These are phyloP conservation scores for Teunomyces atbi DNA, from an alignment of 805 yeast genomes.

Conservation along the genomic window DNA sequence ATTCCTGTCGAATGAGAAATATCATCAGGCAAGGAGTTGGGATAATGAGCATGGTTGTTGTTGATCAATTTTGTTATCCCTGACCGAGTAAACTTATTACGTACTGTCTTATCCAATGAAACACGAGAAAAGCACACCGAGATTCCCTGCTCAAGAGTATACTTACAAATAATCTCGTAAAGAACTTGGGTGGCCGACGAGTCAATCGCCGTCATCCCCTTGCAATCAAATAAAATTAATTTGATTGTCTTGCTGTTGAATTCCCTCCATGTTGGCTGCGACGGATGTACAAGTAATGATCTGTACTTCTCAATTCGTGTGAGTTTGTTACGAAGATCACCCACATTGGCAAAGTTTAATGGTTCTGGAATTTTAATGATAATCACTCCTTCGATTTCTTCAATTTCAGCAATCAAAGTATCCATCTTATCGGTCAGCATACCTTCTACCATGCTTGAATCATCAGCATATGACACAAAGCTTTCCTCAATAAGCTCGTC, in stretches of 20 bases:
- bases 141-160: slow-evolving; percentile 50
- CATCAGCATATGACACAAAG: slow-evolving; percentile 13
- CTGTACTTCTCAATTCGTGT: slow-evolving; percentile 75
- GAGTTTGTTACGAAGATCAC: slow-evolving; percentile 67
- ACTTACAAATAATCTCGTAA: slow-evolving; percentile 55
- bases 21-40: slow-evolving; percentile 14
- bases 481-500: slow-evolving; percentile 54
- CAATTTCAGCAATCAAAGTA: slow-evolving; percentile 27
- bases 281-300: slow-evolving; percentile 72
- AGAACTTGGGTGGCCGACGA: slow-evolving; percentile 77
- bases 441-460: background rate
- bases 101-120: slow-evolving; percentile 45
- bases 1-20: slow-evolving; percentile 16
- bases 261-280: slow-evolving; percentile 52
- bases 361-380: slow-evolving; percentile 87
- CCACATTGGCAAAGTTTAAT: slow-evolving; percentile 80
- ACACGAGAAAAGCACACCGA: slow-evolving; percentile 62
- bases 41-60: slow-evolving; percentile 13
- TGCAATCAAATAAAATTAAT: slow-evolving; percentile 69
- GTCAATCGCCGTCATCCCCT: slow-evolving; percentile 80
- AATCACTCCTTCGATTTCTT: slow-evolving; percentile 66
- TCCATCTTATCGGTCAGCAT: slow-evolving; percentile 6
- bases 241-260: slow-evolving; percentile 41
- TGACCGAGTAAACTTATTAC: slow-evolving; percentile 49
- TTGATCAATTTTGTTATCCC: slow-evolving; percentile 47